Conservation (phyloP, 495 filamentous ascomycete species). For the Aspergillus conjunctus region DNA sequence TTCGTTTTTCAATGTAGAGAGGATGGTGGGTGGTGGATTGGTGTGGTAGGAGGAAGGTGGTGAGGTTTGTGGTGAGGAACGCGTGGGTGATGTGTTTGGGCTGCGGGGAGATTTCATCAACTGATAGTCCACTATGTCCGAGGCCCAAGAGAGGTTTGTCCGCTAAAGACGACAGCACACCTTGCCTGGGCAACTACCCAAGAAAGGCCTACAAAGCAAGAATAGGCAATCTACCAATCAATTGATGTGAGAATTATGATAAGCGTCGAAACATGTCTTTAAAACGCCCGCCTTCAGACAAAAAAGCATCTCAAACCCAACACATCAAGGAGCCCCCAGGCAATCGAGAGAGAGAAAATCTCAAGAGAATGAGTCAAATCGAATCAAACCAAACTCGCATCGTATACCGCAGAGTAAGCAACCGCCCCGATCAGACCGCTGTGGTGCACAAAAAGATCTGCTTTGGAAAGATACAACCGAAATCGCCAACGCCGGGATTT, state of each 20-base stretch:
- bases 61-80: no score
- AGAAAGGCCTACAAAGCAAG: no score
- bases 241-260: no score
- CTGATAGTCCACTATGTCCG: no score
- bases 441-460: conserved; percentile 9
- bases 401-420: conserved; percentile 4
- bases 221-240: no score
- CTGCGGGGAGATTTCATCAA: no score
- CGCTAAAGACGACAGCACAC: no score
- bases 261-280: conserved; percentile 4
- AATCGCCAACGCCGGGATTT: conserved; percentile 30
- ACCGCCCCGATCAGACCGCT: background rate
- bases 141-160: no score
- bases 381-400: background rate
- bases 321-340: background rate
- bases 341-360: conserved; percentile 1
- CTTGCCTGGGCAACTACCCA: no score
- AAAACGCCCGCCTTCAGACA: conserved; percentile 7
- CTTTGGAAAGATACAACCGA: conserved; percentile 16
- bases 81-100: no score
- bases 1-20: background rate
- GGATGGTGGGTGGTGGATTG: background rate
- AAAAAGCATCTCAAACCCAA: background rate
- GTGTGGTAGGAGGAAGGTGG: background rate
- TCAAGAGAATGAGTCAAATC: background rate